Percentiles rank a stretch among this genome's conserved stretches.
Evolutionary conservation across 805 yeast genomes (phyloP).

Genomic region (Yarrowia osloensis): DNA sequence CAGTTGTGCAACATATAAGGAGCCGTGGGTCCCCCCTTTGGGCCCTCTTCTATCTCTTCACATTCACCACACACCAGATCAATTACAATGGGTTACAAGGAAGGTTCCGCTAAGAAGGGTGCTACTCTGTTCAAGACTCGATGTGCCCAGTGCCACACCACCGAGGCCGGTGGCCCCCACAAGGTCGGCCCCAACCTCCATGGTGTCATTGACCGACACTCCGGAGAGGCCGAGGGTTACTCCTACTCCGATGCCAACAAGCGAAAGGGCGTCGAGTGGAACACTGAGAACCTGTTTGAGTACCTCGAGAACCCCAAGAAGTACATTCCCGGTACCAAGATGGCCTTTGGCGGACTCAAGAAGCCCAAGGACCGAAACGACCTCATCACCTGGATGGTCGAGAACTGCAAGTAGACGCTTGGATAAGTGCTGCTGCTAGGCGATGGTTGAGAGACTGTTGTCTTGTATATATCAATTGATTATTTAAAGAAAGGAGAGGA

Average conservation of each 20-base stretch:
- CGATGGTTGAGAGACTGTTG: background rate
- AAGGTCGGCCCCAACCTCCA: constrained; percentile 99
- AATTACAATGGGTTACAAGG: constrained; percentile 33
- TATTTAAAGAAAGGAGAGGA: background rate
- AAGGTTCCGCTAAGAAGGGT: constrained; percentile 78
- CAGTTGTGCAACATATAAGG: background rate
- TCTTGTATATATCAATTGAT: constrained; percentile 9
- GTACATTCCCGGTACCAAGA: constrained; percentile 99
- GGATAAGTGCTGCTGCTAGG: constrained; percentile 41
- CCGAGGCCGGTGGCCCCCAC: constrained; percentile 93
- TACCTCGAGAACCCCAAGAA: constrained; percentile 99
- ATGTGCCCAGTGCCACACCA: constrained; percentile 98
- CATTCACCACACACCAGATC: background rate
- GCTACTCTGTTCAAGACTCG: constrained; percentile 98
- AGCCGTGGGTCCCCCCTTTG: background rate
- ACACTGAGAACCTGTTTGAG: constrained; percentile 83
- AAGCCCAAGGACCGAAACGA: constrained; percentile 99
- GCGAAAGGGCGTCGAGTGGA: constrained; percentile 90
- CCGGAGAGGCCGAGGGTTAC: constrained; percentile 91
- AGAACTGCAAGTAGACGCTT: constrained; percentile 42
- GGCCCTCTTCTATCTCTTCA: background rate
- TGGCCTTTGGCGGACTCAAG: constrained; percentile 99
- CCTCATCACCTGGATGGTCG: constrained; percentile 78
- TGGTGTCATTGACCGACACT: constrained; percentile 89
- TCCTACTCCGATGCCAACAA: constrained; percentile 98